Evolutionary conservation across 1,284 basidiomycete genomes (phyloP).

Genomic region (Puccinia triticina): DNA sequence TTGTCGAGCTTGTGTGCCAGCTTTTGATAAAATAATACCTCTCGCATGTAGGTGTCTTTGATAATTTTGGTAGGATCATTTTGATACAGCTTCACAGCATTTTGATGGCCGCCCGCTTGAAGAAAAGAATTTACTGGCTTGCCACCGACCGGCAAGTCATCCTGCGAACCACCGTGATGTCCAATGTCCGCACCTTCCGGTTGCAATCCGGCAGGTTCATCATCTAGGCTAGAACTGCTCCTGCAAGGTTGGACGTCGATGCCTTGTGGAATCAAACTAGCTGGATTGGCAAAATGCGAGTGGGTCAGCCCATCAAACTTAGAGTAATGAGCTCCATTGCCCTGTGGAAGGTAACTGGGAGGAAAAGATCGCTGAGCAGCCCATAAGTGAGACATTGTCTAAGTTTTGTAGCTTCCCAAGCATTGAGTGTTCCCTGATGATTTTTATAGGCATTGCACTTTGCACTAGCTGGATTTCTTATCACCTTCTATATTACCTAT

Average conservation of each 20-base stretch:
- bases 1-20: conserved; percentile 1
- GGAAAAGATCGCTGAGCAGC: not conserved
- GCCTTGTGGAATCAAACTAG: not conserved
- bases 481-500: too few relatives aligned
- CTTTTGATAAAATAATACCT: not conserved
- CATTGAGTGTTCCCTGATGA: too few relatives aligned
- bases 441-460: too few relatives aligned
- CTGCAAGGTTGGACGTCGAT: not conserved
- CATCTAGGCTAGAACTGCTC: not conserved
- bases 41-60: not conserved
- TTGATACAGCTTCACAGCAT: not conserved
- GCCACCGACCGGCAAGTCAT: not conserved
- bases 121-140: not conserved
- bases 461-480: too few relatives aligned
- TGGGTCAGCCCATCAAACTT: not conserved
- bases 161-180: not conserved
- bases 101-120: not conserved
- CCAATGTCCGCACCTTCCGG: not conserved
- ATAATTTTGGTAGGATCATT: not conserved
- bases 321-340: not conserved
- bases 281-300: not conserved
- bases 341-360: not conserved
- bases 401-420: too few relatives aligned
- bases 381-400: not conserved
- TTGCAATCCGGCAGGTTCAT: not conserved